phyloP scores from a whole-genome alignment of 2,329 filamentous ascomycete genomes.

The Sphaerulina musiva region DNA sequence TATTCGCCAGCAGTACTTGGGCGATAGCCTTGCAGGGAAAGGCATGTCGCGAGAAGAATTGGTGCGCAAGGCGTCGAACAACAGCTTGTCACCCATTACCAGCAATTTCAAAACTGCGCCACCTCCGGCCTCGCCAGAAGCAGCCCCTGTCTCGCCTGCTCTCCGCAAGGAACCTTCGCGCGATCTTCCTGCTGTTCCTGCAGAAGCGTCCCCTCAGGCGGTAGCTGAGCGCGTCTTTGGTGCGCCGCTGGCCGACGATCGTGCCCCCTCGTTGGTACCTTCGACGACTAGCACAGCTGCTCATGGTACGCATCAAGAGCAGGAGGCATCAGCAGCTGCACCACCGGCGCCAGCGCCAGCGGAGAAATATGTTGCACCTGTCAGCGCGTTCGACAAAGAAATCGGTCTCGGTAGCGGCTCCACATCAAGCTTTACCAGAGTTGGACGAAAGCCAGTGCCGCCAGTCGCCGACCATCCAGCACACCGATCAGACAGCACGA shows the following conservation, averaged over 20 bases:
- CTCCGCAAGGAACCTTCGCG: constrained; percentile 7
- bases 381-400: constrained; percentile 23
- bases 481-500: constrained; percentile 30
- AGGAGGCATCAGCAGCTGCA: constrained; percentile 4
- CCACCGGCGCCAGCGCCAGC: constrained; percentile 3
- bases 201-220: neutral
- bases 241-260: constrained; percentile 3
- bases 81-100: constrained; percentile 24
- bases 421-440: constrained; percentile 18
- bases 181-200: constrained; percentile 8
- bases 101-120: constrained; percentile 5
- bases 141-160: constrained; percentile 3
- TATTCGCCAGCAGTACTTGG: constrained; percentile 78
- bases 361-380: constrained; percentile 2
- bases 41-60: constrained; percentile 27
- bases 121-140: neutral
- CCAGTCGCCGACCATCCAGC: constrained; percentile 39
- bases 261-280: constrained; percentile 2
- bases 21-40: constrained; percentile 60
- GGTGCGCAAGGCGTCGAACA: constrained; percentile 21
- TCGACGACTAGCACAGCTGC: constrained; percentile 6
- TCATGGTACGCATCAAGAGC: constrained; percentile 16
- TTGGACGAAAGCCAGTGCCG: constrained; percentile 32
- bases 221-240: neutral
- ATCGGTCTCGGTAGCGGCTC: constrained; percentile 9